Conservation (phyloP, 2,329 filamentous ascomycete genomes). For the Aspergillus pseudoglaucus region DNA sequence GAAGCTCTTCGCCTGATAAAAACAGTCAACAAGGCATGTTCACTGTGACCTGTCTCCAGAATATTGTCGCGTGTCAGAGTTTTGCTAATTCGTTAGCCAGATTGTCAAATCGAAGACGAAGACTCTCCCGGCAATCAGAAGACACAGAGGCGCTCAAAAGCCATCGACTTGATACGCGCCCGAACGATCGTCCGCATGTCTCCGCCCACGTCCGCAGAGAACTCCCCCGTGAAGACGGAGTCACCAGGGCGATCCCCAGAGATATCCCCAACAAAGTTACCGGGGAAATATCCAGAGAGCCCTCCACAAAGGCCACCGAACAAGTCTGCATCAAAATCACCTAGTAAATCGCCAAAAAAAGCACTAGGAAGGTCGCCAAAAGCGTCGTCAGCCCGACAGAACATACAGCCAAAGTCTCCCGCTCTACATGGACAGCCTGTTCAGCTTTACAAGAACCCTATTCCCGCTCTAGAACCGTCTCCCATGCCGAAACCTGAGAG, state of each 20-base stretch:
- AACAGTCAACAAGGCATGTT: too few relatives aligned
- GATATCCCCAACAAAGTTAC: background rate
- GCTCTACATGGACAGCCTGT: background rate
- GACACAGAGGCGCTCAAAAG: conserved; percentile 6
- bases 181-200: conserved; percentile 8
- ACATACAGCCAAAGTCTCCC: background rate
- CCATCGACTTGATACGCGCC: conserved; percentile 9
- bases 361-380: background rate
- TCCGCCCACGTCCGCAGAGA: background rate
- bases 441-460: background rate
- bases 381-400: background rate
- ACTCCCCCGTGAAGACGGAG: background rate
- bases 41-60: too few relatives aligned
- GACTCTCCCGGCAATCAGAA: background rate
- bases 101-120: too few relatives aligned
- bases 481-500: background rate
- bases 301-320: background rate
- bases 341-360: background rate
- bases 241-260: background rate
- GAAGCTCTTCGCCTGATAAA: too few relatives aligned
- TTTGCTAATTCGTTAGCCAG: too few relatives aligned
- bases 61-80: too few relatives aligned
- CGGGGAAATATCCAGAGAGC: background rate
- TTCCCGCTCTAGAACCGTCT: background rate
- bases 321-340: background rate